phyloP scores from a whole-genome alignment of 1,284 basidiomycete species.

The Pseudozyma flocculosa region DNA sequence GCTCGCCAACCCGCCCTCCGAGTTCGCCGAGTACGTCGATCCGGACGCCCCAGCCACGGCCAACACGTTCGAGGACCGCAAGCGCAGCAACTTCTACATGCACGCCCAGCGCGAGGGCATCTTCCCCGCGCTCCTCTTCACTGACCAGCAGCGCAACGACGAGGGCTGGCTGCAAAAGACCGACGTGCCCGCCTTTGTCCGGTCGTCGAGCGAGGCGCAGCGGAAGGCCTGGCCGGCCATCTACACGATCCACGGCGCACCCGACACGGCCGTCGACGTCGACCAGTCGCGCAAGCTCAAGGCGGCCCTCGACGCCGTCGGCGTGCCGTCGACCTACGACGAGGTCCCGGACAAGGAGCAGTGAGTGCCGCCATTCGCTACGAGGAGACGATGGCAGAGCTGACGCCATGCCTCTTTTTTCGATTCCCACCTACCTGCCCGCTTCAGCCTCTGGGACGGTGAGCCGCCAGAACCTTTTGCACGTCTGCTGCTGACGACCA shows the following conservation, averaged over 20 bases:
- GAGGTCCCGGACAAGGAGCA: conserved; percentile 33
- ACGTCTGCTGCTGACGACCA: too few relatives aligned
- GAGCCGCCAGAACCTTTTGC: too few relatives aligned
- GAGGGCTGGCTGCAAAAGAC: conserved; percentile 29
- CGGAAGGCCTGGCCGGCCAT: conserved; percentile 20
- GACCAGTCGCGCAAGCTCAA: conserved; percentile 25
- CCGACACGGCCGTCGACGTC: conserved; percentile 38
- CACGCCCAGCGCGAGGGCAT: conserved; percentile 35
- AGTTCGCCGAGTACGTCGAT: conserved; percentile 23
- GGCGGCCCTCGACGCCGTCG: conserved; percentile 17
- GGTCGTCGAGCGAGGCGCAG: conserved; percentile 10
- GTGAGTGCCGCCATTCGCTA: conserved; percentile 1
- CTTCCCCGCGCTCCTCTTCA: conserved; percentile 32
- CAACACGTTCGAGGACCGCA: conserved; percentile 15
- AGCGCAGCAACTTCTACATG: conserved; percentile 35
- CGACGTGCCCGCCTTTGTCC: conserved; percentile 20
- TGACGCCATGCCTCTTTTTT: too few relatives aligned
- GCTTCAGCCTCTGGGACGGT: conserved; percentile 22
- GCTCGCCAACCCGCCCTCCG: conserved; percentile 16
- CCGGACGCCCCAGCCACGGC: conserved; percentile 22
- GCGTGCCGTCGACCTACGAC: conserved; percentile 20
- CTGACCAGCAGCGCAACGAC: conserved; percentile 15
- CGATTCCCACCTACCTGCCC: too few relatives aligned
- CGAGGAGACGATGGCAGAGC: too few relatives aligned
- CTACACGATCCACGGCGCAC: conserved; percentile 41